A percentile compares a stretch with the other conserved stretches of the same genome.
Conservation (phyloP, 2,329 filamentous ascomycete species). For the Ilyonectria mors-panacis region DNA sequence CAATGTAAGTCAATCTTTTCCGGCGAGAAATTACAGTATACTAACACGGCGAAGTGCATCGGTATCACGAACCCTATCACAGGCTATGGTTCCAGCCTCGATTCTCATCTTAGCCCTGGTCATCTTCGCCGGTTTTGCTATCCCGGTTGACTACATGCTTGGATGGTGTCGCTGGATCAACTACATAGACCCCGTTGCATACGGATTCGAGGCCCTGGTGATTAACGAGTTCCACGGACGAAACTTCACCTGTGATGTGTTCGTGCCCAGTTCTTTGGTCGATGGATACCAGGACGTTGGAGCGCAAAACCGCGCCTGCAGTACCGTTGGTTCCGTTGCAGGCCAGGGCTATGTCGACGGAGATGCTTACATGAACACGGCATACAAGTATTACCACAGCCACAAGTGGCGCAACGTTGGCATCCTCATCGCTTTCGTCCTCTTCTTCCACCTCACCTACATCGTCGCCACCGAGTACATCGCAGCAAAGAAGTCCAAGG, state of each 20-base stretch:
- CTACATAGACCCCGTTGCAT: constrained; percentile 76
- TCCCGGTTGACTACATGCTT: constrained; percentile 65
- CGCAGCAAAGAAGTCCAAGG: constrained; percentile 69
- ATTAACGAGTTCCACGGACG: constrained; percentile 73
- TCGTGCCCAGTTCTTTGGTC: constrained; percentile 46
- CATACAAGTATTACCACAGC: constrained; percentile 62
- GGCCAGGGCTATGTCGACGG: constrained; percentile 63
- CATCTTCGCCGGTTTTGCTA: constrained; percentile 65
- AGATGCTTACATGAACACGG: constrained; percentile 60
- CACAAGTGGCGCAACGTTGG: constrained; percentile 72
- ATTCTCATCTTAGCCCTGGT: constrained; percentile 55
- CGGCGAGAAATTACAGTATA: rapidly evolving
- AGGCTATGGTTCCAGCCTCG: constrained; percentile 60
- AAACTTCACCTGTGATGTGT: constrained; percentile 43
- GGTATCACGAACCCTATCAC: constrained; percentile 68
- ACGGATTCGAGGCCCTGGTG: constrained; percentile 77
- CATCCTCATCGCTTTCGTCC: constrained; percentile 67
- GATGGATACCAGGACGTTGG: constrained; percentile 49
- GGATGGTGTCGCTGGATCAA: constrained; percentile 80
- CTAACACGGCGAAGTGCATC: constrained; percentile 42
- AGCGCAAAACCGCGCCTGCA: constrained; percentile 59
- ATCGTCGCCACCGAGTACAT: constrained; percentile 65
- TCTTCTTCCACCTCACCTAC: constrained; percentile 65
- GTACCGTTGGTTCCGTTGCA: constrained; percentile 62
- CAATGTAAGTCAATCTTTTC: constrained; percentile 43